Evolutionary conservation across 2,329 filamentous ascomycete species (phyloP).

Genomic region (Fusarium sp.): DNA sequence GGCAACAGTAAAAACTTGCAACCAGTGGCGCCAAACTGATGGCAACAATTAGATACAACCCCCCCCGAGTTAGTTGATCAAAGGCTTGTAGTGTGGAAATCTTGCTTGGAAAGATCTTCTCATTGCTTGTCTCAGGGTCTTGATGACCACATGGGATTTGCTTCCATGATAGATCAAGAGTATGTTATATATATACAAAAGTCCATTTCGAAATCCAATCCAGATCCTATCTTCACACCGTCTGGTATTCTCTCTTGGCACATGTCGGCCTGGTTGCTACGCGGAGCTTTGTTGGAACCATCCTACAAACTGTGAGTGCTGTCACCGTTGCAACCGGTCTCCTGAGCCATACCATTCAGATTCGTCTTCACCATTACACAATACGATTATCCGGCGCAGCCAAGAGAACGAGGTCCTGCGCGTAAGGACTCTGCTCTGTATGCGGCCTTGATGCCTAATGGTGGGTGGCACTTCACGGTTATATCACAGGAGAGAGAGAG

Average conservation of each 20-base stretch:
- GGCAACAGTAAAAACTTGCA: too few relatives aligned
- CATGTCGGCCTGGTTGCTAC: slow-evolving; percentile 36
- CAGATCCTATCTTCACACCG: background rate
- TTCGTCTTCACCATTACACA: slow-evolving; percentile 16
- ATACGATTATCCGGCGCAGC: slow-evolving; percentile 52
- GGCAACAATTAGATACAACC: too few relatives aligned
- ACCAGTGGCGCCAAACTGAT: too few relatives aligned
- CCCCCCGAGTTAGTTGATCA: too few relatives aligned
- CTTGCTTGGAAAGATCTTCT: slow-evolving; percentile 26
- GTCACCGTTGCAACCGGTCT: slow-evolving; percentile 48
- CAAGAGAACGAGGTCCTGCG: slow-evolving; percentile 55
- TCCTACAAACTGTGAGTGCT: slow-evolving; percentile 47
- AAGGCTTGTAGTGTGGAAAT: background rate
- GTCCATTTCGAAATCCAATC: background rate
- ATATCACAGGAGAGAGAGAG: background rate
- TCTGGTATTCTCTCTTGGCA: background rate
- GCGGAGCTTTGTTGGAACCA: slow-evolving; percentile 43
- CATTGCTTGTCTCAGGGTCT: slow-evolving; percentile 24
- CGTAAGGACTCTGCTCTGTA: slow-evolving; percentile 51
- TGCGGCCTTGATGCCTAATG: slow-evolving; percentile 51
- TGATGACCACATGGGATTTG: slow-evolving; percentile 25
- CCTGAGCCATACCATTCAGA: slow-evolving; percentile 39
- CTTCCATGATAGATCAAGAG: slow-evolving; percentile 10
- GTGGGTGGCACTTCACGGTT: slow-evolving; percentile 39
- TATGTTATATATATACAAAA: slow-evolving; percentile 14